phyloP scores from a whole-genome alignment of 1,284 basidiomycete genomes.

The Filobasidium uniguttulatum region DNA sequence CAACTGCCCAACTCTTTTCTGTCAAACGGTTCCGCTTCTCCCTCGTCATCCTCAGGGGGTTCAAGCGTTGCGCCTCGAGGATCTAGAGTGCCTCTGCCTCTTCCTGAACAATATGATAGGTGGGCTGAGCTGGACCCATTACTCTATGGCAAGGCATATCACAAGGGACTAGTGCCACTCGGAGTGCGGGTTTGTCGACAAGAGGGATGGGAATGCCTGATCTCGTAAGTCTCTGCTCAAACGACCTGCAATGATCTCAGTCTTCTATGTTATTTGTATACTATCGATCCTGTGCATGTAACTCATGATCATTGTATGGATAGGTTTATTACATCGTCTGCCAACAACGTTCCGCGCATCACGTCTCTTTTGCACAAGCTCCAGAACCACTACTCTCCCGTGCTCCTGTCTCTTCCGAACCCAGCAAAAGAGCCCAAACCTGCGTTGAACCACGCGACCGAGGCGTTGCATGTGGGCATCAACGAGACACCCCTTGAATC shows the following conservation, averaged over 20 bases:
- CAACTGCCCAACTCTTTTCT: constrained; percentile 44
- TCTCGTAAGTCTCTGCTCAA: constrained; percentile 61
- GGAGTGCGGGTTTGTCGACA: constrained; percentile 64
- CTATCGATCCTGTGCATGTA: no score
- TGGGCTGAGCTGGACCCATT: constrained; percentile 63
- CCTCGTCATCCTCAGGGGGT: neutral
- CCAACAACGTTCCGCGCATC: constrained; percentile 89
- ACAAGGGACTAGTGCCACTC: constrained; percentile 38
- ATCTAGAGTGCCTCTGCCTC: constrained; percentile 1
- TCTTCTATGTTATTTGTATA: no score
- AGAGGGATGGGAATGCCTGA: constrained; percentile 87
- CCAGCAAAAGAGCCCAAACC: no score
- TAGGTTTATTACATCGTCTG: constrained; percentile 96
- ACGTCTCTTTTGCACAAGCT: constrained; percentile 67
- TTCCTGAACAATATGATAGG: constrained; percentile 51
- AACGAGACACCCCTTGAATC: neutral
- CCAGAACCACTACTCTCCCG: constrained; percentile 53
- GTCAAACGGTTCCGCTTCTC: no score
- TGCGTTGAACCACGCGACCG: neutral
- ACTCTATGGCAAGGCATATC: constrained; percentile 49
- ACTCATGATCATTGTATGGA: no score
- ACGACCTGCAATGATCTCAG: no score
- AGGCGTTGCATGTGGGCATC: neutral
- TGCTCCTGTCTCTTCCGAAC: constrained; percentile 39
- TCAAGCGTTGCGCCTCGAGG: neutral